Percentiles rank a stretch among this genome's conserved stretches.
phyloP scores from a whole-genome alignment of 495 filamentous ascomycete species.

The Xylaria curta region DNA sequence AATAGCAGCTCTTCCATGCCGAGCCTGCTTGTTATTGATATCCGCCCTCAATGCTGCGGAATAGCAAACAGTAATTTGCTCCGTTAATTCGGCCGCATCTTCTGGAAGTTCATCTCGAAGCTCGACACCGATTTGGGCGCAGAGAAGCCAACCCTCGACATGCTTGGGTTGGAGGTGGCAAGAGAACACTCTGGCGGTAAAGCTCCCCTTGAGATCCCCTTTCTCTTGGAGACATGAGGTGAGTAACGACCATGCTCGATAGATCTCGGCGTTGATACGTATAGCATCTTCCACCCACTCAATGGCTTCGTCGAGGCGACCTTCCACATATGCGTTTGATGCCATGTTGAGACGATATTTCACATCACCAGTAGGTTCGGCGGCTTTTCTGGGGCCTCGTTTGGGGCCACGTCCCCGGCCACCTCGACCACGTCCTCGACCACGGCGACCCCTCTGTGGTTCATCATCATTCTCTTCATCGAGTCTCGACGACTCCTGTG shows the following conservation, averaged over 20 bases:
- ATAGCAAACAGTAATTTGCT: constrained; percentile 71
- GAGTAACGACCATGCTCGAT: constrained; percentile 75
- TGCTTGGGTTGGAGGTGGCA: constrained; percentile 75
- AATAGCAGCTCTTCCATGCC: constrained; percentile 65
- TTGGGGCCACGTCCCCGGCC: constrained; percentile 34
- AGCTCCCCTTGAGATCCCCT: constrained; percentile 69
- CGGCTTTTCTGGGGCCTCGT: constrained; percentile 71
- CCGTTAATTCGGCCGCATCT: constrained; percentile 52
- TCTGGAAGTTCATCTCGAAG: constrained; percentile 61
- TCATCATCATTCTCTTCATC: constrained; percentile 3
- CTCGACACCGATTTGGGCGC: constrained; percentile 67
- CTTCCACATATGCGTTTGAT: constrained; percentile 70
- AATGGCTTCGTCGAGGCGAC: constrained; percentile 68
- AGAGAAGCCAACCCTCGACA: constrained; percentile 68
- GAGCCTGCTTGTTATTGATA: constrained; percentile 60
- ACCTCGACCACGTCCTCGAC: constrained; percentile 21
- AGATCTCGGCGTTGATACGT: constrained; percentile 82
- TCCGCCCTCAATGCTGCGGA: constrained; percentile 70
- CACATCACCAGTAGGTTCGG: constrained; percentile 77
- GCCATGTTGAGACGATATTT: constrained; percentile 74
- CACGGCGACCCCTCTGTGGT: constrained; percentile 25
- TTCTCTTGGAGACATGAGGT: constrained; percentile 74
- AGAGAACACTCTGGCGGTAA: constrained; percentile 71
- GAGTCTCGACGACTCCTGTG: neutral
- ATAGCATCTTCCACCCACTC: constrained; percentile 71